Evolutionary conservation across 345 rosid species (phyloP).

Genomic region (Corchorus olitorius): DNA sequence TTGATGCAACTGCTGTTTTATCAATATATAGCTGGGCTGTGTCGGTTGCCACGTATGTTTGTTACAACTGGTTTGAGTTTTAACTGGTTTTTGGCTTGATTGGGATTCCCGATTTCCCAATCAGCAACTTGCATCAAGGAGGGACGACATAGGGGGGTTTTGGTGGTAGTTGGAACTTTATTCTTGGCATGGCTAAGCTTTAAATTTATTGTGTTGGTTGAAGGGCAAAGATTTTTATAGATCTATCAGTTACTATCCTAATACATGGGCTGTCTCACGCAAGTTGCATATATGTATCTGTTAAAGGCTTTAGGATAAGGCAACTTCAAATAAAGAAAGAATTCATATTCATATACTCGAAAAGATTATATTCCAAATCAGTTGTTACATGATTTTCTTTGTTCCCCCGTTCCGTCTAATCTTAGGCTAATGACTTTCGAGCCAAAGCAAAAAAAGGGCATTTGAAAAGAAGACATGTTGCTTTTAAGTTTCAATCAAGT

Average conservation of each 20-base stretch:
- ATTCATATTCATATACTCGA: not conserved
- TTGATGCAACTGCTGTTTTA: not conserved
- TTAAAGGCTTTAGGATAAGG: not conserved
- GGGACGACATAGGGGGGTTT: constrained; percentile 7
- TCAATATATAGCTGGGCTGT: no score
- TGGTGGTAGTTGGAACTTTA: constrained; percentile 28
- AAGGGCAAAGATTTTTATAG: not conserved
- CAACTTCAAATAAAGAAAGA: not conserved
- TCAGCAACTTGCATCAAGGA: constrained; percentile 13
- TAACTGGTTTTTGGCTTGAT: not conserved
- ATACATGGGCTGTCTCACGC: not conserved
- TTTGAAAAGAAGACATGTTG: not conserved
- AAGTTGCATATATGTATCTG: not conserved
- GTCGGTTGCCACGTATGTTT: constrained; percentile 4
- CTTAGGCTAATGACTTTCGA: not conserved
- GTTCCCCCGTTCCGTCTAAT: not conserved
- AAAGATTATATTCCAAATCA: not conserved
- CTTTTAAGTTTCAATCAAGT: constrained; percentile 1
- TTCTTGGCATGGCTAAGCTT: constrained; percentile 18
- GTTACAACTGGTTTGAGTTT: not conserved
- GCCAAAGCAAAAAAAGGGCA: not conserved
- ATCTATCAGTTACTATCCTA: not conserved
- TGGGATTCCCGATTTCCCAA: not conserved
- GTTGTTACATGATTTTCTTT: not conserved
- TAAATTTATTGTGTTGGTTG: constrained; percentile 18